Percentiles rank a stretch among this genome's conserved stretches.
Conservation (phyloP, 2,329 filamentous ascomycete genomes). For the Tolypocladium pustulatum region DNA sequence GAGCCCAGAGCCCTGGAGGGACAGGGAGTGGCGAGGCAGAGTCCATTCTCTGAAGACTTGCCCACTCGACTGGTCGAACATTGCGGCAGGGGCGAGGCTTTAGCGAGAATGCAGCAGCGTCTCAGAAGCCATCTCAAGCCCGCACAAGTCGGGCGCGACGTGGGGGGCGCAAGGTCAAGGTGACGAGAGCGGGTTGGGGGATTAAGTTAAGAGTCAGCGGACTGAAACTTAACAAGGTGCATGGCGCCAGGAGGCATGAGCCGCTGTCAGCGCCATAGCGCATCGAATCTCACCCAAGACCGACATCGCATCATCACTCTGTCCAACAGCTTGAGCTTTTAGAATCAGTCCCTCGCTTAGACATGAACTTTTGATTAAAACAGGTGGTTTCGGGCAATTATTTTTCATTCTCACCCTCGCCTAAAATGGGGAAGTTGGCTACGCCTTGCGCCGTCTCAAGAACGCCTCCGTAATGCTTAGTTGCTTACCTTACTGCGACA, state of each 20-base stretch:
- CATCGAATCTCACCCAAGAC: not conserved
- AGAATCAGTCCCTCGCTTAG: not conserved
- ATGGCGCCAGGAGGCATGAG: not conserved
- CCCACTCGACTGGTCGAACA: conserved; percentile 23
- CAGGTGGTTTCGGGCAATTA: no score
- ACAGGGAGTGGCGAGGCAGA: conserved; percentile 15
- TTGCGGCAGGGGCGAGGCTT: conserved; percentile 5
- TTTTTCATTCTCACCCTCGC: not conserved
- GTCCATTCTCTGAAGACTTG: conserved; percentile 27
- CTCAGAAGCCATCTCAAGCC: not conserved
- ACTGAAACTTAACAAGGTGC: not conserved
- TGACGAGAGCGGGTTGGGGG: not conserved
- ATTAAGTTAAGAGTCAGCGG: not conserved
- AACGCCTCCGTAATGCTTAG: not conserved
- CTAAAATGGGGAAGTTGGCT: not conserved
- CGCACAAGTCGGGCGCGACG: not conserved
- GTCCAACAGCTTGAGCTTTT: not conserved
- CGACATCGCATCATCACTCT: not conserved
- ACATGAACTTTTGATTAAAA: not conserved
- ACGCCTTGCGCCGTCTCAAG: not conserved
- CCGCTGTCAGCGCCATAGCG: not conserved
- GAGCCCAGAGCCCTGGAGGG: conserved; percentile 10
- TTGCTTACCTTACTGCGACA: no score
- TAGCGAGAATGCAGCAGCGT: not conserved
- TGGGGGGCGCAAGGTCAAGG: not conserved